Base-by-base conservation (phyloP, 2,329 filamentous ascomycete genomes). In the Aschersonia sp. region DNA sequence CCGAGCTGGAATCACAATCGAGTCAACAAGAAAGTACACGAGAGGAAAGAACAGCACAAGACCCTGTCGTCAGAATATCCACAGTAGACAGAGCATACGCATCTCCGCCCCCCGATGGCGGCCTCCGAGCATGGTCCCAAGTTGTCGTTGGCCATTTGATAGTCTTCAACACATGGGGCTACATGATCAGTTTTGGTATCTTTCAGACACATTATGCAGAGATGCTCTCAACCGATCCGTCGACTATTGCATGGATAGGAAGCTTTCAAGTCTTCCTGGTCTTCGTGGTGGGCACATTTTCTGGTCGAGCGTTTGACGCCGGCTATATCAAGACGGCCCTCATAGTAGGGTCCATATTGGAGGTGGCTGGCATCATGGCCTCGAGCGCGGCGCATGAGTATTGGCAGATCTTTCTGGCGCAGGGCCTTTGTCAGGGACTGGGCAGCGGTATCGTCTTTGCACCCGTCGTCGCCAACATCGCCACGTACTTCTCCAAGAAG, bases 401-500 rank as follows among this genome's bases (percentile, higher is more conserved):
- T 54, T 74, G 68, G 65, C 69, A 74, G 44, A 50, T 75, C 0
- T 63, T 75, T 31, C 63, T 77, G 0, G 61, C 68, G 0, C 78
- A 82, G 52, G 78, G 75, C 0, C 51, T 82, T 1, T 77, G 75
- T 43, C 68, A 74, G 30, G 77, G 78, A 0, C 59, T 81, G 1
- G 77, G 78, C 1, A 65, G 66, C 54, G 70, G 77, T 1, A 59
- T 78, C 47, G 63, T 79, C 54, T 77, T 78, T 61, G 68, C 69
- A 43, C 70, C 78, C 31, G 70, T 69, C 20, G 55, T 77, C 35
- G 68, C 73, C n/a, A 61, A 80, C 29, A 63, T 78, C 7, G 68
- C 75, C 10, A 80, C 77, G 0, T 83, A 82, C 48, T 85, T 84
- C 53, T 66, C 66, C 6, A 71, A 61, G n/a, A 73, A 74, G n/a